Percentiles rank a stretch among this genome's conserved stretches.
Evolutionary conservation across 2,329 filamentous ascomycete species (phyloP).

Genomic region (Colletotrichum cereale): DNA sequence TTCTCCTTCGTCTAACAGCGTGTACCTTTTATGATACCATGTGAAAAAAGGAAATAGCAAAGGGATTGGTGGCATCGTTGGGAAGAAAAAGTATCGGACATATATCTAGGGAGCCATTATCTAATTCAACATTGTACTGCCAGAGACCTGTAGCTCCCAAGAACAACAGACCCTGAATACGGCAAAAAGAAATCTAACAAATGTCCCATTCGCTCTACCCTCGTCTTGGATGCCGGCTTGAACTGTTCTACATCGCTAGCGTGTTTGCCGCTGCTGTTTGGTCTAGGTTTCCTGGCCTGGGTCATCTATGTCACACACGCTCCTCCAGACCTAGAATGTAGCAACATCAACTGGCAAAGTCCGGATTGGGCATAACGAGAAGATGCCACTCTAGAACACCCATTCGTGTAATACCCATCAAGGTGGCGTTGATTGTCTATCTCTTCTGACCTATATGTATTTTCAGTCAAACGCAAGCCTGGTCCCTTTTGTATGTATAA

Average conservation of each 20-base stretch:
- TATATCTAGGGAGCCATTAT: slow-evolving; percentile 17
- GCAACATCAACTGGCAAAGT: no score
- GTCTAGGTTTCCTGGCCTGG: background rate
- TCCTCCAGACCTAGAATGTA: background rate
- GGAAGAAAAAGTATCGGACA: slow-evolving; percentile 11
- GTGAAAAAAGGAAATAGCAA: slow-evolving; percentile 13
- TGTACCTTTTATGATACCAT: slow-evolving; percentile 30
- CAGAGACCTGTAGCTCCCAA: background rate
- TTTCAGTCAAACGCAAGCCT: no score
- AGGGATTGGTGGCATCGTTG: background rate
- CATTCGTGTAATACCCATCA: background rate
- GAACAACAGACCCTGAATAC: background rate
- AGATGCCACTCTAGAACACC: background rate
- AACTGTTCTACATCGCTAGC: background rate
- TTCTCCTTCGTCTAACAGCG: background rate
- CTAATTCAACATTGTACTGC: slow-evolving; percentile 32
- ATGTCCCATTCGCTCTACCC: no score
- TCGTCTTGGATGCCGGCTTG: background rate
- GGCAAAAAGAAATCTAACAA: background rate
- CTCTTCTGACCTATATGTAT: background rate
- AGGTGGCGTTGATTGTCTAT: background rate
- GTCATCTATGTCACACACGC: background rate
- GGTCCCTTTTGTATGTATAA: no score
- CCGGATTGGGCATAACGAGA: background rate
- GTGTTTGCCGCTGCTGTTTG: background rate